Evolutionary conservation across 1,139 yeast species (phyloP).

Genomic region (Pichia terricola): DNA sequence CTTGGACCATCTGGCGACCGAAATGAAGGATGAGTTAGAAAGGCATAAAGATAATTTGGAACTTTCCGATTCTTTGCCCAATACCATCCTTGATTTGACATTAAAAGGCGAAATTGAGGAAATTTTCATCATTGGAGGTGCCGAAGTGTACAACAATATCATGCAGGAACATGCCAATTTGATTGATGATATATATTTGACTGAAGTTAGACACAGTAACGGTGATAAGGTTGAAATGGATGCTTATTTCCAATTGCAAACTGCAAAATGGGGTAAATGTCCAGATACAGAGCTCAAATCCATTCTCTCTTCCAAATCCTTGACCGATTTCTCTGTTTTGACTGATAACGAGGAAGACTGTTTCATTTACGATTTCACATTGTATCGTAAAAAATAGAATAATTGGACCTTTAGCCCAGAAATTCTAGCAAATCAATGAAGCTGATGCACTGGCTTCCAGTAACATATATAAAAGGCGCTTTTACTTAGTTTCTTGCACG

Average conservation of each 20-base stretch:
- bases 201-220: constrained; percentile 42
- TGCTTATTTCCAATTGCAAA: constrained; percentile 42
- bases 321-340: constrained; percentile 18
- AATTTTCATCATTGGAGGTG: constrained; percentile 87
- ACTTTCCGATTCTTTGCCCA: constrained; percentile 38
- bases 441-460: no score
- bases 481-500: no score
- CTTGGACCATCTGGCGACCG: constrained; percentile 15
- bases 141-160: constrained; percentile 64
- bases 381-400: constrained; percentile 32
- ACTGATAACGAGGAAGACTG: constrained; percentile 38
- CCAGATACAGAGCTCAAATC: constrained; percentile 2
- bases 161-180: constrained; percentile 24
- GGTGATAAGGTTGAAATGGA: constrained; percentile 47
- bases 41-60: constrained; percentile 23
- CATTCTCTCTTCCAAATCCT: constrained; percentile 14
- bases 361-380: constrained; percentile 38
- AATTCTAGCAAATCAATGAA: no score
- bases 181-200: constrained; percentile 57
- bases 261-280: constrained; percentile 17
- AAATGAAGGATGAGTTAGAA: constrained; percentile 18
- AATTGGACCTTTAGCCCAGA: no score
- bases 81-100: constrained; percentile 28
- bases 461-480: no score
- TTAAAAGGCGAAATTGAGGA: constrained; percentile 33